Conservation (phyloP, 1,284 basidiomycete genomes). For the Cryptococcus sp. region DNA sequence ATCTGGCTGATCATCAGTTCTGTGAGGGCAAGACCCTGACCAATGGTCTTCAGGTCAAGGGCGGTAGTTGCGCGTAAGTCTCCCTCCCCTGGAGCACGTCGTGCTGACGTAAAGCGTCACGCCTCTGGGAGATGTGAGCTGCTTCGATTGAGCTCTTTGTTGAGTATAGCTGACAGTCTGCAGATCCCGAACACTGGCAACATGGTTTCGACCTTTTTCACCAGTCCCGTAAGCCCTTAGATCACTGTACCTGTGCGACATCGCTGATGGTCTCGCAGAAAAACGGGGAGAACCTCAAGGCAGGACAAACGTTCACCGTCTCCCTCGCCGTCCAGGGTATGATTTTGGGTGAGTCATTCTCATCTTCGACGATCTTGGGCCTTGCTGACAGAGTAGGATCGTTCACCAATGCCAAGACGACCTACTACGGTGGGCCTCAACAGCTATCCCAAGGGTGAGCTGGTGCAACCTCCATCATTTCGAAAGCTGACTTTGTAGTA, state of each 20-base stretch:
- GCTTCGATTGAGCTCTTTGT: constrained; percentile 1
- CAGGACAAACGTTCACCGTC: constrained; percentile 57
- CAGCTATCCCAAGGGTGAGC: constrained; percentile 53
- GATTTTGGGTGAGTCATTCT: constrained; percentile 55
- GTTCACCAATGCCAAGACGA: constrained; percentile 49
- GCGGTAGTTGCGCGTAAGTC: constrained; percentile 41
- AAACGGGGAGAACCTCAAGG: constrained; percentile 51
- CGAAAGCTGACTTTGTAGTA: constrained; percentile 1
- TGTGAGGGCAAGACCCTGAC: constrained; percentile 37
- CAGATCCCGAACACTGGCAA: constrained; percentile 54
- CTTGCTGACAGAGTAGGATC: no score
- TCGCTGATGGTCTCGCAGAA: no score
- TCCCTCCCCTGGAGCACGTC: neutral
- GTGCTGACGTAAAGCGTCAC: constrained; percentile 11
- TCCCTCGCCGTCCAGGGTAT: constrained; percentile 54
- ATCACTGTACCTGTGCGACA: no score
- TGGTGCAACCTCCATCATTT: no score
- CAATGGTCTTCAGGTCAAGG: constrained; percentile 41
- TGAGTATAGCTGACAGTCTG: constrained; percentile 47
- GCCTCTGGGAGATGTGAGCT: constrained; percentile 20
- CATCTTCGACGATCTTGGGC: neutral
- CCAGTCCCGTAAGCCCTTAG: constrained; percentile 15
- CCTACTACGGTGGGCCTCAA: constrained; percentile 64
- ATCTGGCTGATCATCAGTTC: constrained; percentile 11
- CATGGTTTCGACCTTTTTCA: constrained; percentile 42